Percentiles rank a stretch among this genome's conserved stretches.
Evolutionary conservation across 2,329 filamentous ascomycete species (phyloP).

Genomic region (Venturiaceae sp.): DNA sequence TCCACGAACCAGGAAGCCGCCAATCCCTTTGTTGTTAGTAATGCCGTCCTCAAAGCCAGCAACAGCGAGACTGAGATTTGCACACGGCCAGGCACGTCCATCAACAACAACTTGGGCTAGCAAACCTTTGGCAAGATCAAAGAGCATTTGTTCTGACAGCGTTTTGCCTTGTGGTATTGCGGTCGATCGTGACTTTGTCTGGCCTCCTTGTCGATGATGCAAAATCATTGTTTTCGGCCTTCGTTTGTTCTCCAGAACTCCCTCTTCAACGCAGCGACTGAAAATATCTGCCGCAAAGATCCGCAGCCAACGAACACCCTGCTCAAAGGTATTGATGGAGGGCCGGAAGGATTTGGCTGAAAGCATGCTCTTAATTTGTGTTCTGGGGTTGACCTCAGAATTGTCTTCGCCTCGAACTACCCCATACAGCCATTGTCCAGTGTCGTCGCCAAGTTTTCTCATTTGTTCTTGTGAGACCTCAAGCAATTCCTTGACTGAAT

Average conservation of each 20-base stretch:
- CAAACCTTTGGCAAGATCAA: constrained; percentile 66
- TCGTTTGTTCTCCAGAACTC: constrained; percentile 76
- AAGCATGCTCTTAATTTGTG: constrained; percentile 94
- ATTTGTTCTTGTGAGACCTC: constrained; percentile 64
- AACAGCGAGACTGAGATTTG: constrained; percentile 81
- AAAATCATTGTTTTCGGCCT: constrained; percentile 78
- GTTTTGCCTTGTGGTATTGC: constrained; percentile 68
- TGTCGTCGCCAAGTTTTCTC: constrained; percentile 72
- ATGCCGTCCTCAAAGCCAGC: constrained; percentile 88
- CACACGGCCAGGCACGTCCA: constrained; percentile 78
- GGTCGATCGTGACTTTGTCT: constrained; percentile 64
- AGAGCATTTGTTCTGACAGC: constrained; percentile 63
- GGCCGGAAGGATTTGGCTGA: constrained; percentile 93
- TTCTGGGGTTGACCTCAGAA: constrained; percentile 82
- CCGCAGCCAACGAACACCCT: constrained; percentile 74
- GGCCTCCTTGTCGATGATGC: constrained; percentile 65
- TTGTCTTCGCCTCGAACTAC: constrained; percentile 77
- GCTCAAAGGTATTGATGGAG: constrained; percentile 65
- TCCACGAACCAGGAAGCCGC: constrained; percentile 67
- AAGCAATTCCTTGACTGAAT: constrained; percentile 67
- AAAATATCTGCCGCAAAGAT: constrained; percentile 93
- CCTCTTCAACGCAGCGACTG: constrained; percentile 81
- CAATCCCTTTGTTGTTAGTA: constrained; percentile 76
- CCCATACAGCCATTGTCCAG: constrained; percentile 74
- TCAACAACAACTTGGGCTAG: constrained; percentile 70